Percentiles rank a stretch among this genome's conserved stretches.
Conservation (phyloP, 495 filamentous ascomycete species). For the Aspergillus mulundensis region DNA sequence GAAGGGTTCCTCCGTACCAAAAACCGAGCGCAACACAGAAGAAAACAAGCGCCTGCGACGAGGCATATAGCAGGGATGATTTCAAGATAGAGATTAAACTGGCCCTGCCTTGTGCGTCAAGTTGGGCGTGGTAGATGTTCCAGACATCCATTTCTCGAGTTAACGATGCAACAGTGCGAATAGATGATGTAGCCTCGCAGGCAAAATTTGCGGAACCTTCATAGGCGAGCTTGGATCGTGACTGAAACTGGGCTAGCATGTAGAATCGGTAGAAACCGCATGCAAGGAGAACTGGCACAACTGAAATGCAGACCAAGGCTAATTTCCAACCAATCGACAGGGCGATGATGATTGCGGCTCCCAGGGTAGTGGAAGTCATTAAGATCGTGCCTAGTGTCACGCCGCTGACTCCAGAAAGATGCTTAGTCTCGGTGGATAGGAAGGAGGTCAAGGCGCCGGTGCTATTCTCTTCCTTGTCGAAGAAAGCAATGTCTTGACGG, state of each 20-base stretch:
- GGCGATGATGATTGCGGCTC: conserved; percentile 61
- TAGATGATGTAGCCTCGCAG: conserved; percentile 85
- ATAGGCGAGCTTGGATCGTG: conserved; percentile 65
- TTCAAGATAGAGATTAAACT: conserved; percentile 63
- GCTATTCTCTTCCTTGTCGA: conserved; percentile 79
- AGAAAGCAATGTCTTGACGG: conserved; percentile 89
- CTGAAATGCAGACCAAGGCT: conserved; percentile 74
- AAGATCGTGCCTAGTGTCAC: conserved; percentile 77
- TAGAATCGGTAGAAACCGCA: conserved; percentile 87
- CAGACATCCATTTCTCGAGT: conserved; percentile 81
- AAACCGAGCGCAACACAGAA: conserved; percentile 84
- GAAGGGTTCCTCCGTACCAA: conserved; percentile 85
- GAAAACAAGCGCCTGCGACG: conserved; percentile 76
- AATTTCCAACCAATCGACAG: conserved; percentile 85
- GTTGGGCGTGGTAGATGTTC: conserved; percentile 62
- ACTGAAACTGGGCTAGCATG: conserved; percentile 73
- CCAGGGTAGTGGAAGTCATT: conserved; percentile 67
- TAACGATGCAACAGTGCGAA: conserved; percentile 88
- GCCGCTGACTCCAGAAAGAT: conserved; percentile 78
- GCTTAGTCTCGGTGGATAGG: conserved; percentile 79
- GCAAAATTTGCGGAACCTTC: conserved; percentile 75
- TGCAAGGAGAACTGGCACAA: conserved; percentile 69
- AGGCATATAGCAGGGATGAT: conserved; percentile 70
- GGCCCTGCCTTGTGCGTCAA: conserved; percentile 56
- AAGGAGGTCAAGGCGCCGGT: conserved; percentile 82